phyloP scores from a whole-genome alignment of 116 monocot genomes.

The Iris pallida region DNA sequence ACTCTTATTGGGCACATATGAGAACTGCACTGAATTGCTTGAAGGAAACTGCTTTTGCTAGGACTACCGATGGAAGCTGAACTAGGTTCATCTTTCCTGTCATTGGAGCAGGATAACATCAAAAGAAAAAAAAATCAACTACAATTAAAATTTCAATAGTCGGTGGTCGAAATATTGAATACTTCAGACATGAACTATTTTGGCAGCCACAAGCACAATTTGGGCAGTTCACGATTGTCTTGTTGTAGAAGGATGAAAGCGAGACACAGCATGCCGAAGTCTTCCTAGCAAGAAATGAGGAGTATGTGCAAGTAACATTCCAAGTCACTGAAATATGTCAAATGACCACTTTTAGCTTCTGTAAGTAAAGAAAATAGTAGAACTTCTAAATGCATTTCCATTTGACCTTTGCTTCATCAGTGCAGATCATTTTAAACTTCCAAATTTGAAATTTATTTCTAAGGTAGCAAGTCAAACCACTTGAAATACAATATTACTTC shows the following conservation, averaged over 20 bases:
- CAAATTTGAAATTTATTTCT: too few relatives aligned
- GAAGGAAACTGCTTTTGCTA: slow-evolving; percentile 31
- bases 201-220: slow-evolving; percentile 73
- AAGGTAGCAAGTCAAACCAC: too few relatives aligned
- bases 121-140: background rate
- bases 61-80: slow-evolving; percentile 29
- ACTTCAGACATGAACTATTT: slow-evolving; percentile 65
- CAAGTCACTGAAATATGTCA: slow-evolving; percentile 56
- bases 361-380: too few relatives aligned
- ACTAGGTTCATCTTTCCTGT: slow-evolving; percentile 8
- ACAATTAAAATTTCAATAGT: background rate
- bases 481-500: too few relatives aligned
- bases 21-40: slow-evolving; percentile 62
- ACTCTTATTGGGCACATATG: slow-evolving; percentile 77
- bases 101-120: background rate
- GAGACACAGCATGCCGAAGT: slow-evolving; percentile 78
- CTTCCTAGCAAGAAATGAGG: slow-evolving; percentile 62
- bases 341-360: too few relatives aligned
- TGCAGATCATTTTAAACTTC: too few relatives aligned
- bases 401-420: too few relatives aligned
- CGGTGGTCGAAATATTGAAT: background rate
- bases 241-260: slow-evolving; percentile 83
- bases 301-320: slow-evolving; percentile 84
- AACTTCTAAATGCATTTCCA: too few relatives aligned
- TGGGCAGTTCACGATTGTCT: slow-evolving; percentile 73